Evolutionary conservation across 768 basidiomycete genomes (phyloP), one percentile per base, ranked within the genome.

Genomic region (Hydnomerulius pinastri): DNA sequence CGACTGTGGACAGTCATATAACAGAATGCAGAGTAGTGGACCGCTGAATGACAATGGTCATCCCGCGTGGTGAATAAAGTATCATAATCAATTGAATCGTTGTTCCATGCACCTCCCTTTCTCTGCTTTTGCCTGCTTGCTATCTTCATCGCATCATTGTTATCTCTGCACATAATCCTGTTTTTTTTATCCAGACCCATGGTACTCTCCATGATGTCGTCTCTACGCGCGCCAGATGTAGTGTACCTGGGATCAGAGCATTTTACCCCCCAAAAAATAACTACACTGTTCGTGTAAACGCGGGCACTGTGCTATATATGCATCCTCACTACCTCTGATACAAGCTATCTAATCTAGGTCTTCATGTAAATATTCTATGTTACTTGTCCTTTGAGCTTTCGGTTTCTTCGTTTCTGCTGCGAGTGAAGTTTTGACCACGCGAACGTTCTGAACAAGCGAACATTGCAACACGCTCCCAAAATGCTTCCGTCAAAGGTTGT

Each of bases 11-110:
- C 38, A 23, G 21, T 54, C 46, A 17, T 30, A 29, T 23, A 46
- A 54, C 51, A 40, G 36, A 20, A 30, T n/a, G n/a, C 42, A 29
- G 46, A 36, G 30, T 42, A 32, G 24, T 12, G 38, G 40, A 39
- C 49, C 39, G 49, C 50, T 30, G 43, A 32, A 46, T 35, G 4
- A 29, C 27, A n/a, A 36, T 13, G 17, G 39, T 33, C 35, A 46
- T 43, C 23, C 15, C 49, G n/a, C 23, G 38, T 8, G 20, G 13
- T n/a, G 23, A 10, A 39, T 23, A 42, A 40, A 40, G 30, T 27
- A n/a, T 35, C 5, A 15, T 25, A 35, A n/a, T 24, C 28, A 13
- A 6, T 45, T 29, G 32, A 18, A 25, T 2, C 40, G 38, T 25
- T 50, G 7, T 5, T 37, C 27, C 46, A 15, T 21, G 11, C 12